Conservation (phyloP, 106 monocot genomes). For the Alisma plantagoaquatica region DNA sequence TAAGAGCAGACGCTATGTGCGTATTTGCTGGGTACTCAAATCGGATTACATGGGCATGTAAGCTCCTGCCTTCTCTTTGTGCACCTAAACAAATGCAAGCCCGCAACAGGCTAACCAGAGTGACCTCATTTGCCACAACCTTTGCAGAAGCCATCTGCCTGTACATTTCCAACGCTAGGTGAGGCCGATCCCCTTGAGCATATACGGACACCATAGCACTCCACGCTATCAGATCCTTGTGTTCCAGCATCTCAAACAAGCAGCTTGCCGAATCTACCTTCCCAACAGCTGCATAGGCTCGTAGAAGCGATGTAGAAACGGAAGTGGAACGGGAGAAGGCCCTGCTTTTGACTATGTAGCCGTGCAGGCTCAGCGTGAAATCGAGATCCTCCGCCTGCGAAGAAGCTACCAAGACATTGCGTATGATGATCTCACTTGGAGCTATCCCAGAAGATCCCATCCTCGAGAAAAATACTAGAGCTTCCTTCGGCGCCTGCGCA, state of each 20-base stretch:
- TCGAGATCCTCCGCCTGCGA: conserved; percentile 8
- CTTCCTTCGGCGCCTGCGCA: not conserved
- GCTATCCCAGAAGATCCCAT: conserved; percentile 25
- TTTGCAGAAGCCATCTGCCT: conserved; percentile 23
- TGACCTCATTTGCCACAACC: conserved; percentile 29
- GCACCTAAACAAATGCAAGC: conserved; percentile 36
- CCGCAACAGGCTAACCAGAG: conserved; percentile 33
- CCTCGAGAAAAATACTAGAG: conserved; percentile 18
- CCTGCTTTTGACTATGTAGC: conserved; percentile 25
- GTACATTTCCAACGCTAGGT: conserved; percentile 32
- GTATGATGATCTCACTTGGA: conserved; percentile 20
- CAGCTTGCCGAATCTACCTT: conserved; percentile 15
- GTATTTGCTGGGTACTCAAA: conserved; percentile 10
- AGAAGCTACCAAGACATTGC: conserved; percentile 14
- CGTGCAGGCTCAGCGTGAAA: conserved; percentile 30
- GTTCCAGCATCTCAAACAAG: conserved; percentile 24
- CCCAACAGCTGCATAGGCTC: conserved; percentile 29
- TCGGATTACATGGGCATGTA: conserved; percentile 32
- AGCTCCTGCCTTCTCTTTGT: conserved; percentile 23
- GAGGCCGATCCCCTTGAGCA: conserved; percentile 14
- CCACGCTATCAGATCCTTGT: conserved; percentile 40
- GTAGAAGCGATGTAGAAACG: conserved; percentile 27
- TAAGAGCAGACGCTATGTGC: conserved; percentile 25
- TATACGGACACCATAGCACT: conserved; percentile 37
- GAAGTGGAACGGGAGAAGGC: conserved; percentile 11